These are phyloP conservation scores for Penicillium canescens DNA, from an alignment of 495 filamentous ascomycete species.

Conservation along the genomic window DNA sequence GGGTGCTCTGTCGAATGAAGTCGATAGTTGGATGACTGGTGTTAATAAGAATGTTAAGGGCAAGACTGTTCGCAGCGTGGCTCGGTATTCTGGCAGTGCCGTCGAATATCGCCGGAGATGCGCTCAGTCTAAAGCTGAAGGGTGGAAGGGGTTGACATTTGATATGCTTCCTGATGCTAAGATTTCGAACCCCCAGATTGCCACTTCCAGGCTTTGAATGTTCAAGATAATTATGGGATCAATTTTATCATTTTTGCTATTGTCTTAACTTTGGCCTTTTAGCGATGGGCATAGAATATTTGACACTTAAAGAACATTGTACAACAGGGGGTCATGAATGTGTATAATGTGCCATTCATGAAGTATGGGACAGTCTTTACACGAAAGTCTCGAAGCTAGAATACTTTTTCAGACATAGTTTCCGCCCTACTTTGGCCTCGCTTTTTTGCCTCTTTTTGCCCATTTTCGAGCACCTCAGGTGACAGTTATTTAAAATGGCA, in stretches of 20 bases:
- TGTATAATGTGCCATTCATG: too few relatives aligned
- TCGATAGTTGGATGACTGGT: conserved; percentile 37
- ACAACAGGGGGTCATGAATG: too few relatives aligned
- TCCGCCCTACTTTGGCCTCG: too few relatives aligned
- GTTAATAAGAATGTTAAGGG: conserved; percentile 34
- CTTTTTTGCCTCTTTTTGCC: too few relatives aligned
- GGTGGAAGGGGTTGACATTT: conserved; percentile 18
- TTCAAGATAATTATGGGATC: not conserved
- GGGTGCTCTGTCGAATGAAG: conserved; percentile 16
- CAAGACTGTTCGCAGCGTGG: conserved; percentile 29
- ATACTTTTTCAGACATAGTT: too few relatives aligned
- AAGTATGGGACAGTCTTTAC: too few relatives aligned
- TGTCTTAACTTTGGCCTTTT: not conserved
- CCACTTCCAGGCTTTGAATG: not conserved
- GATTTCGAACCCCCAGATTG: not conserved
- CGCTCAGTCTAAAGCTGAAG: conserved; percentile 16
- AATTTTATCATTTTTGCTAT: not conserved
- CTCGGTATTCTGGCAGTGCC: conserved; percentile 26
- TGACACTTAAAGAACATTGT: too few relatives aligned
- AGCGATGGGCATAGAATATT: too few relatives aligned
- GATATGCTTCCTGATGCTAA: not conserved
- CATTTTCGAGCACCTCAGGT: too few relatives aligned
- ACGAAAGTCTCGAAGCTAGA: too few relatives aligned
- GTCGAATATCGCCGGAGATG: conserved; percentile 22
- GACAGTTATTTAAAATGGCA: too few relatives aligned